A percentile compares a stretch with the other conserved stretches of the same genome.
Evolutionary conservation across 169 alveolate genomes (phyloP).

Genomic region (Eimeria acervulina): DNA sequence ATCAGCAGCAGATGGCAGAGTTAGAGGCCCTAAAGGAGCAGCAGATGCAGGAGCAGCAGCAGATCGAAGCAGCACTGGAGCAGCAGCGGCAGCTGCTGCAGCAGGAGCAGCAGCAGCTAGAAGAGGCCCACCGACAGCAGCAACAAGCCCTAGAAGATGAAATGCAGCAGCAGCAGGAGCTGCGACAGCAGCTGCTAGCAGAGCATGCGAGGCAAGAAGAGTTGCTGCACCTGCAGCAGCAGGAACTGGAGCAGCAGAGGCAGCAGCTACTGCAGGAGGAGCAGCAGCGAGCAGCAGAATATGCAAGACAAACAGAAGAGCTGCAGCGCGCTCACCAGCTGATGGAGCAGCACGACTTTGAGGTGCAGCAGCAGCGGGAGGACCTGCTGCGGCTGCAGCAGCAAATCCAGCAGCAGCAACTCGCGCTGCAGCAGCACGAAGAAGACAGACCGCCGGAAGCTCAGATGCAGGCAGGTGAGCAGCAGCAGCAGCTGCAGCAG

Average conservation of each 20-base stretch:
- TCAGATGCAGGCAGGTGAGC: background rate
- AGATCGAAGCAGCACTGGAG: background rate
- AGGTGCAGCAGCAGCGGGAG: constrained; percentile 56
- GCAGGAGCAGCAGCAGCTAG: constrained; percentile 60
- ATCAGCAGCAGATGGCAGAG: constrained; percentile 32
- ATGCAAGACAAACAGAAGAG: constrained; percentile 7
- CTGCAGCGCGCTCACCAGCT: constrained; percentile 26
- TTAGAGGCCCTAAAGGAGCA: constrained; percentile 11
- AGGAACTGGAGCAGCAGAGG: constrained; percentile 52
- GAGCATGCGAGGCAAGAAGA: constrained; percentile 51
- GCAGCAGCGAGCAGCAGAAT: constrained; percentile 29
- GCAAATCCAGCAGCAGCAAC: constrained; percentile 49
- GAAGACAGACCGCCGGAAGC: background rate
- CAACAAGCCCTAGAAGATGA: constrained; percentile 23
- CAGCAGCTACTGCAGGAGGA: constrained; percentile 74
- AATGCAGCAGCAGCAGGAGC: constrained; percentile 53
- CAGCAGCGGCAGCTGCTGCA: constrained; percentile 68
- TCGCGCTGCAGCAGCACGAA: constrained; percentile 21
- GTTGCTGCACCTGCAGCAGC: constrained; percentile 48
- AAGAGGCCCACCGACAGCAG: constrained; percentile 51
- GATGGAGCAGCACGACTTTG: constrained; percentile 57
- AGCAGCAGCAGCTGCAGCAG: constrained; percentile 62
- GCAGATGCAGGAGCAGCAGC: constrained; percentile 59
- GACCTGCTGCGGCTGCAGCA: constrained; percentile 53
- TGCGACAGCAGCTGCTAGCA: constrained; percentile 43